Evolutionary conservation across 164 flowering plant genomes (phyloP).

Genomic region (Stephania cephalantha): DNA sequence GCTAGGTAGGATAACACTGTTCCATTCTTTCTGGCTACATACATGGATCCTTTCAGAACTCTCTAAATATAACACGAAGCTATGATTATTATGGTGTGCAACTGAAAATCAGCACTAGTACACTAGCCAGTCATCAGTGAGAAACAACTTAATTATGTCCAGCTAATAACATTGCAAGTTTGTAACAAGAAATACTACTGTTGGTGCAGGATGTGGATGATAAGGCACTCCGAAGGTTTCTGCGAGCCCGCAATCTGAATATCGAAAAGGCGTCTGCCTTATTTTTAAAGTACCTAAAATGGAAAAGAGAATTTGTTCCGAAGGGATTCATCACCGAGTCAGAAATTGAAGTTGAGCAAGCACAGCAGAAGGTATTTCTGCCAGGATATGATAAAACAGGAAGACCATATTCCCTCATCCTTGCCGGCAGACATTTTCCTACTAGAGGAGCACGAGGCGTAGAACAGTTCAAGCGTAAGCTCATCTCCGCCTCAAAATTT

Average conservation of each 20-base stretch:
- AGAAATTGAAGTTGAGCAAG: slow-evolving; percentile 44
- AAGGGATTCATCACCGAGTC: slow-evolving; percentile 50
- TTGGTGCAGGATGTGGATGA: slow-evolving; percentile 34
- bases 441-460: slow-evolving; percentile 37
- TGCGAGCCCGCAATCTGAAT: slow-evolving; percentile 72
- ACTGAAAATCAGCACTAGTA: background rate
- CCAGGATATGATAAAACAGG: slow-evolving; percentile 51
- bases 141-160: background rate
- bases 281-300: slow-evolving; percentile 57
- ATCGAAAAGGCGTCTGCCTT: slow-evolving; percentile 54
- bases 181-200: background rate
- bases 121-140: background rate
- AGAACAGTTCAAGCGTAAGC: slow-evolving; percentile 71
- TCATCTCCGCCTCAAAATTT: background rate
- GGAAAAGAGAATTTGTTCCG: slow-evolving; percentile 60
- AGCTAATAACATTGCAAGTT: background rate
- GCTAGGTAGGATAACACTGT: too few relatives aligned
- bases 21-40: too few relatives aligned
- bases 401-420: slow-evolving; percentile 4
- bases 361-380: slow-evolving; percentile 63
- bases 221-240: slow-evolving; percentile 62
- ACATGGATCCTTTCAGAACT: too few relatives aligned
- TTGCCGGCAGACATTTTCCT: slow-evolving; percentile 35
- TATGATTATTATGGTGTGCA: too few relatives aligned
- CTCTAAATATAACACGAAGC: too few relatives aligned